Base-by-base conservation (phyloP, 805 yeast species). In the Candida khao-thaluensis region DNA sequence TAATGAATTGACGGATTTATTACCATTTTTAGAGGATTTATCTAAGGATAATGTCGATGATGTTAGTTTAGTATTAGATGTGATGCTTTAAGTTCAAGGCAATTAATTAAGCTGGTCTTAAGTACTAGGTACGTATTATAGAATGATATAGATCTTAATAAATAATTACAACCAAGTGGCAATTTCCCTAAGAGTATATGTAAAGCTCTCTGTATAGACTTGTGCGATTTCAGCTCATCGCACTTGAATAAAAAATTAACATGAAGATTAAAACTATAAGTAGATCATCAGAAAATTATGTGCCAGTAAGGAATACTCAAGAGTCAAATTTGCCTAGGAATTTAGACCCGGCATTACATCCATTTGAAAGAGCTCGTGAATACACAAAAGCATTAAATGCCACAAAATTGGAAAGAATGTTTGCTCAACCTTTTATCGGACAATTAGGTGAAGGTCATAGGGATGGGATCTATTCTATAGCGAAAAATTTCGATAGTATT, bases 371-470 rank as follows among this genome's bases (percentile, higher is more conserved):
- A 51, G 97, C 98, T 5, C 75, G 99, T 57, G 99, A 93, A 63
- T 93, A 93, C 56, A 86, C 97, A 14, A 78, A 90, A 49, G 98
- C 98, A 0, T 65, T 93, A 38, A 91, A 87, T 41, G 98, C 99
- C 18, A 90, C 98, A 11, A 93, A 93, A 59, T 62, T 93, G 66
- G 98, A 91, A 57, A 76, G 97, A 50, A 83, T 93, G 85, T 93
- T 93, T 74, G 98, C 99, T 0, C 90, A 90, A 56, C 99, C 99
- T 2, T 93, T 93, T 62, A 73, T 95, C 15, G 96, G 95, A 1
- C 98, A 93, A 57, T 65, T 93, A 25, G 99, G 99, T 3, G 76
- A 78, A 44, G 99, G 99, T 7, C 99, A 95, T 57, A 70, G 91
- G 41, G 99, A 93, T 58, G 98, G 97, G 42, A 88, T 93, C 10